phyloP scores from a whole-genome alignment of 1,139 yeast genomes.

The Candida labiduridarum region DNA sequence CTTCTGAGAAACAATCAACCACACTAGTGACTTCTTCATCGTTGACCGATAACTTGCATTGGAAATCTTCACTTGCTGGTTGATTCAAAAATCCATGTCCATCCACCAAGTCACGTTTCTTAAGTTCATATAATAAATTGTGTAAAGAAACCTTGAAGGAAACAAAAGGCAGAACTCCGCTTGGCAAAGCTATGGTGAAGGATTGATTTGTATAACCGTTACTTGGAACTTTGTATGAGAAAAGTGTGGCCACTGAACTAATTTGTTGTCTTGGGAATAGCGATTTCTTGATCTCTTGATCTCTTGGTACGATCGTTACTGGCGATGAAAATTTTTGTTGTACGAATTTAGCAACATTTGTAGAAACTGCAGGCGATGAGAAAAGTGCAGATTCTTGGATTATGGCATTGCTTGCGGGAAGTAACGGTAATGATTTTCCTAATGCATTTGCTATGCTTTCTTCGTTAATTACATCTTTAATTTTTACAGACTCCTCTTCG shows the following conservation, averaged over 20 bases:
- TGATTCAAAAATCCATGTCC: constrained; percentile 32
- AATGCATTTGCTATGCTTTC: constrained; percentile 22
- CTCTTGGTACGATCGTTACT: constrained; percentile 17
- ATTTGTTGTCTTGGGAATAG: constrained; percentile 38
- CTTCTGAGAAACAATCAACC: constrained; percentile 41
- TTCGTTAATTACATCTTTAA: constrained; percentile 11
- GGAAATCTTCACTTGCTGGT: constrained; percentile 43
- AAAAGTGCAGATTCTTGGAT: constrained; percentile 41
- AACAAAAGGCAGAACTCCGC: constrained; percentile 45
- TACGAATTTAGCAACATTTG: constrained; percentile 28
- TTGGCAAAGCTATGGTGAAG: constrained; percentile 47
- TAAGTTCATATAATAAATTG: constrained; percentile 38
- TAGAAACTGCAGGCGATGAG: constrained; percentile 35
- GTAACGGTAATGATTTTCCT: constrained; percentile 34
- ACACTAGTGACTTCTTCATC: constrained; percentile 49
- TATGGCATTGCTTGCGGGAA: constrained; percentile 30
- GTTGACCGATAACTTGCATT: constrained; percentile 48
- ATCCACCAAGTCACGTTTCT: constrained; percentile 32
- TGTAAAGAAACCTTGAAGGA: constrained; percentile 49
- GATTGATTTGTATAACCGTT: constrained; percentile 47
- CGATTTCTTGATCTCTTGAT: constrained; percentile 31
- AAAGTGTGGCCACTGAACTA: constrained; percentile 30
- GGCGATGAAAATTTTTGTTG: constrained; percentile 26
- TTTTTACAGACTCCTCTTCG: constrained; percentile 9
- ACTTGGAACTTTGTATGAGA: constrained; percentile 50